Conservation (phyloP, 164 flowering plant genomes). For the Malania oleifera region DNA sequence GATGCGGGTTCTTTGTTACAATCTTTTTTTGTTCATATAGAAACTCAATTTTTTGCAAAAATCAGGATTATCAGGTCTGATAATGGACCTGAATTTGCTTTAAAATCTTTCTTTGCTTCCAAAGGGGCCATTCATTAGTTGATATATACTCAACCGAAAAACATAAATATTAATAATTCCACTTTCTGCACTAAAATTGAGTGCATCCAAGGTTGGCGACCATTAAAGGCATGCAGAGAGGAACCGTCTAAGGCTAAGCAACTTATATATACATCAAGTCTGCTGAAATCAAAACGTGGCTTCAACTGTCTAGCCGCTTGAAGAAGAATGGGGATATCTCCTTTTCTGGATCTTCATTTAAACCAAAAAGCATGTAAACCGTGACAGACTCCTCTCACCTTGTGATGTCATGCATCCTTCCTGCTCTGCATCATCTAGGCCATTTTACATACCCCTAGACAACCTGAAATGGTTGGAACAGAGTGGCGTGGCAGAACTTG, state of each 20-base stretch:
- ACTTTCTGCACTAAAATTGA: neutral
- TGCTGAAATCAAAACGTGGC: constrained; percentile 7
- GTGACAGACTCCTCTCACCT: constrained; percentile 1
- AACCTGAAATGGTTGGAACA: constrained; percentile 12
- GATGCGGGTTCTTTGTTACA: too few species aligned
- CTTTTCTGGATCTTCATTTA: constrained; percentile 4
- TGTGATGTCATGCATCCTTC: constrained; percentile 7
- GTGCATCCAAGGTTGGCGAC: neutral
- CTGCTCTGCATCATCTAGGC: constrained; percentile 21
- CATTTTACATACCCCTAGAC: constrained; percentile 21
- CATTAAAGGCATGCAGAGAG: neutral
- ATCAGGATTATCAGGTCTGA: too few species aligned
- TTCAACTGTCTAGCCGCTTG: constrained; percentile 9
- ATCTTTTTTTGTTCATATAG: too few species aligned
- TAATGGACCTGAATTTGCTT: too few species aligned
- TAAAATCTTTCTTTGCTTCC: too few species aligned
- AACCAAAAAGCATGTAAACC: constrained; percentile 5
- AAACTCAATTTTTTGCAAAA: too few species aligned
- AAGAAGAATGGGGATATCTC: constrained; percentile 6
- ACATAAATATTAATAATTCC: neutral
- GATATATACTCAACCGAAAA: neutral
- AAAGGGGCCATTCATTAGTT: too few species aligned
- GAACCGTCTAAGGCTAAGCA: constrained; percentile 13
- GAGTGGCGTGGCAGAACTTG: neutral
- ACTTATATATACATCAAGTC: constrained; percentile 23